Evolutionary conservation across 257 asterid genomes (phyloP).

Genomic region (Plantago major): DNA sequence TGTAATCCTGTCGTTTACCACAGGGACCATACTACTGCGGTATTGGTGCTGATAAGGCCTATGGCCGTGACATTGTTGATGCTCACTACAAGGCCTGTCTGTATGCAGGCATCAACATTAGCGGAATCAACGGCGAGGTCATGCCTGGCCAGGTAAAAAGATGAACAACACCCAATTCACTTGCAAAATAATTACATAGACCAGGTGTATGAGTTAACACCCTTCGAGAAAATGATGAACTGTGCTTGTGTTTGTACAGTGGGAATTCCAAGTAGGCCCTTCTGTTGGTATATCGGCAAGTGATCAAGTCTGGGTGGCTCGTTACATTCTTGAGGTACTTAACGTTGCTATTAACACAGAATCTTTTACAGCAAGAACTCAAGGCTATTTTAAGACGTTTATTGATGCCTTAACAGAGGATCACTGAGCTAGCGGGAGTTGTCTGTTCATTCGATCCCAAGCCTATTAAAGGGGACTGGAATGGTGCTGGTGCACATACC

Average conservation of each 20-base stretch:
- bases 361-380: background rate
- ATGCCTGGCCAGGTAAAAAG: conserved; percentile 75
- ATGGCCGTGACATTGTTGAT: conserved; percentile 72
- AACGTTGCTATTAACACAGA: background rate
- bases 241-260: conserved; percentile 26
- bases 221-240: background rate
- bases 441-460: conserved; percentile 70
- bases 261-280: conserved; percentile 92
- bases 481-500: conserved; percentile 65
- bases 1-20: too few relatives aligned
- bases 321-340: conserved; percentile 73
- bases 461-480: conserved; percentile 73
- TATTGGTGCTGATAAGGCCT: conserved; percentile 72
- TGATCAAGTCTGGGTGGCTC: conserved; percentile 76
- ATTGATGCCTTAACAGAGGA: conserved; percentile 51
- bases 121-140: conserved; percentile 76
- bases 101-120: conserved; percentile 73
- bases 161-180: background rate
- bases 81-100: conserved; percentile 77
- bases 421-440: conserved; percentile 73
- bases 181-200: background rate
- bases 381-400: background rate
- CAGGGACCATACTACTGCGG: conserved; percentile 88
- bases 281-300: conserved; percentile 77
- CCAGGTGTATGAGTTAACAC: too few relatives aligned